These are phyloP conservation scores for Atalantia buxifolia DNA, from an alignment of 345 rosid genomes.

Conservation along the genomic window DNA sequence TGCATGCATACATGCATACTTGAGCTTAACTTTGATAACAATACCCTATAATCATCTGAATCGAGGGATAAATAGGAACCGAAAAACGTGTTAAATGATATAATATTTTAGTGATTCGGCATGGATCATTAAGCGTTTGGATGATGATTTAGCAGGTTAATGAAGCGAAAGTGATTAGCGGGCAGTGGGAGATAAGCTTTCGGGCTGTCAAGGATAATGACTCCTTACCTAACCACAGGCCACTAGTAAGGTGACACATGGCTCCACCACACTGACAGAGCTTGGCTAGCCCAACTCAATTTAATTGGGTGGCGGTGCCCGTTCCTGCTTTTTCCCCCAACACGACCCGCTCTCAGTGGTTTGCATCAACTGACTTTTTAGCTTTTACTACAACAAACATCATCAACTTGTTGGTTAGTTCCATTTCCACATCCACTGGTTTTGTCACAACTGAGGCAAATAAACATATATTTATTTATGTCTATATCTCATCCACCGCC, in stretches of 20 bases:
- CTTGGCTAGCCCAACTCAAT: not conserved
- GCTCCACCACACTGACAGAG: conserved; percentile 35
- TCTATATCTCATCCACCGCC: too few species aligned
- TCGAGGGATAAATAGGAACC: not conserved
- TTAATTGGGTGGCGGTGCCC: conserved; percentile 10
- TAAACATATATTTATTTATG: too few species aligned
- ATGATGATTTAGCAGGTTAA: not conserved
- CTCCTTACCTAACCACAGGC: conserved; percentile 21
- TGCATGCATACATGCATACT: rapidly evolving
- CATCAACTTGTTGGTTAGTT: not conserved
- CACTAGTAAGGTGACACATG: conserved; percentile 10
- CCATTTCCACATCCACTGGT: not conserved
- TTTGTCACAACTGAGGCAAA: not conserved
- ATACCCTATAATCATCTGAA: not conserved
- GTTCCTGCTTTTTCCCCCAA: not conserved
- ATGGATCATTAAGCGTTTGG: too few species aligned
- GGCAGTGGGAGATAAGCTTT: not conserved
- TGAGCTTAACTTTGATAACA: not conserved
- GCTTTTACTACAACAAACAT: conserved; percentile 1
- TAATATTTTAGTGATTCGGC: too few species aligned
- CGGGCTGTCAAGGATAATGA: conserved; percentile 16
- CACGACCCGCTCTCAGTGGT: not conserved
- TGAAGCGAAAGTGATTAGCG: not conserved
- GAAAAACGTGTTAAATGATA: not conserved
- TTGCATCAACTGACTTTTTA: not conserved